Evolutionary conservation across 2,329 filamentous ascomycete species (phyloP), one percentile per base, ranked within the genome.

Genomic region (Fusarium camptoceras): DNA sequence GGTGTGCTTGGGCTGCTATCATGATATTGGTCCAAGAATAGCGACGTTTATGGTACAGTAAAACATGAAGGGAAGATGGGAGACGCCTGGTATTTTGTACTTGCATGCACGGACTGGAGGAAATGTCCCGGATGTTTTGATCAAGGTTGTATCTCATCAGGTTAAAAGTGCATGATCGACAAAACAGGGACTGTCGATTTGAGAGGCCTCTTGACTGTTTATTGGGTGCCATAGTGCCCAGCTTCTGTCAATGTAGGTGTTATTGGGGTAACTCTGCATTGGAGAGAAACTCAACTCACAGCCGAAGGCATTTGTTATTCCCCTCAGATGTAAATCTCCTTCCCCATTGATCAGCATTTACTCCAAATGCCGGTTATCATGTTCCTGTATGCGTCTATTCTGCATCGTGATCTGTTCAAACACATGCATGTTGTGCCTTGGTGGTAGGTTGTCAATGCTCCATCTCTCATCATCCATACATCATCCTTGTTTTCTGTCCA

Each of bases 121-220:
- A 57, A 30, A 50, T 30, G 31, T 39, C 27, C 44, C 24, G 25
- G 22, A 30, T 27, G 27, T 42, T 48, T 25, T 41, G 51, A 48
- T 37, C 47, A 53, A 53, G 25, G 22, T 27, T 31, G 20, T 20
- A 68, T 25, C 31, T 34, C 50, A 62, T 41, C 42, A 66, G 48
- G 59, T 66, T 30, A 24, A 28, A n/a, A 68, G 63, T 70, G 64
- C 68, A 70, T 70, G 59, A 70, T 70, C 64, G 55, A 67, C 67
- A 48, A 55, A 25, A 49, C 48, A 64, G 50, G 63, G 63, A 30
- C 67, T 71, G 64, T 48, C 50, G 63, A 71, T 71, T 64, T 51
- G 41, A 57, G 56, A 63, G 56, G 62, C 48, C 58, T 34, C 66
- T 61, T 22, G 49, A 24, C 28, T 37, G 25, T 12, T 15, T 6